phyloP scores from a whole-genome alignment of 176 grass and related monocot genomes.

The Carex cristatella region DNA sequence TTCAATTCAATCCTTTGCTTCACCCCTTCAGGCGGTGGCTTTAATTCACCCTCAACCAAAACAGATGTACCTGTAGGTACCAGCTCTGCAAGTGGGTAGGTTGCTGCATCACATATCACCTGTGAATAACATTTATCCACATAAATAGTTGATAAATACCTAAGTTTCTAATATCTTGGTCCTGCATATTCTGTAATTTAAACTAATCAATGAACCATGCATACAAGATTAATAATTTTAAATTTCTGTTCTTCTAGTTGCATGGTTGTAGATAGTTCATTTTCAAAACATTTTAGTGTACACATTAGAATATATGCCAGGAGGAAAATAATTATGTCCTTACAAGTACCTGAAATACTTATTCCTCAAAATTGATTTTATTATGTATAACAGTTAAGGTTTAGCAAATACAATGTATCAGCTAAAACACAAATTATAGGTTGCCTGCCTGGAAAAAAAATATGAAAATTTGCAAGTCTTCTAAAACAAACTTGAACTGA shows the following conservation, averaged over 20 bases:
- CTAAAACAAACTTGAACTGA: background rate
- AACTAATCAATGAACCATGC: background rate
- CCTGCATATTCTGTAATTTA: background rate
- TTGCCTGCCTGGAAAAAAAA: background rate
- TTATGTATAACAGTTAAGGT: background rate
- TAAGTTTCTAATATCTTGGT: background rate
- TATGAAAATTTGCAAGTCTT: background rate
- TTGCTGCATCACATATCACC: slow-evolving; percentile 27
- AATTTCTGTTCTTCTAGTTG: background rate
- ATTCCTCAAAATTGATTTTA: background rate
- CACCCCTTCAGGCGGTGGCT: slow-evolving; percentile 60
- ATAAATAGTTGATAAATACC: background rate
- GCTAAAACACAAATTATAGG: background rate
- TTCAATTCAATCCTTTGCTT: slow-evolving; percentile 76
- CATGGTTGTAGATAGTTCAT: background rate
- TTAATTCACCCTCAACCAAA: slow-evolving; percentile 70
- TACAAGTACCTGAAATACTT: background rate
- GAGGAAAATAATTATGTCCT: background rate
- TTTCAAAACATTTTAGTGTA: background rate
- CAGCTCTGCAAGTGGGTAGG: slow-evolving; percentile 51
- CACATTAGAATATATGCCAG: background rate
- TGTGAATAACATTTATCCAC: background rate
- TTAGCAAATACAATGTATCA: slow-evolving; percentile 11
- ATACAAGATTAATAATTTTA: background rate
- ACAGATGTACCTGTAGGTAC: slow-evolving; percentile 72